phyloP scores from a whole-genome alignment of 2,329 filamentous ascomycete genomes.

The Didymella arachidicola region DNA sequence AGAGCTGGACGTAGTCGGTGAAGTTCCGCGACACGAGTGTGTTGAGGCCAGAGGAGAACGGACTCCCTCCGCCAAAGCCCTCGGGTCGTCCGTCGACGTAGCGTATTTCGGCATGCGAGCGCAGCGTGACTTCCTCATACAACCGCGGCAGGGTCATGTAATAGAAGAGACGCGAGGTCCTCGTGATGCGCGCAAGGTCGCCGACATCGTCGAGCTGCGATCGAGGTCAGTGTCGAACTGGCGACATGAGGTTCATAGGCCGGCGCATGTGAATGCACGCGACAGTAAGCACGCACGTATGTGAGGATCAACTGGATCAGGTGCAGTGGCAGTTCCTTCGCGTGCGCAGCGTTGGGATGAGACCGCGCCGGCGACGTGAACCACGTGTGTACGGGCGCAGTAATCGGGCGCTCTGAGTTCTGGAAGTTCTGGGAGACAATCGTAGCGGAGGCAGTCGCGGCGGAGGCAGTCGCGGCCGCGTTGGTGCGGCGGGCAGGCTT shows the following conservation, averaged over 20 bases:
- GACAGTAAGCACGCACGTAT: constrained; percentile 55
- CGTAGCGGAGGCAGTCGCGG: constrained; percentile 2
- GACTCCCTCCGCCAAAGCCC: constrained; percentile 68
- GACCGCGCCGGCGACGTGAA: constrained; percentile 46
- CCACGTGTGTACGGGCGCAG: constrained; percentile 42
- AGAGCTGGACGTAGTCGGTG: constrained; percentile 60
- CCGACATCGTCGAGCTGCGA: constrained; percentile 63
- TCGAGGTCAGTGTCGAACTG: constrained; percentile 14
- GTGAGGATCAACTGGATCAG: constrained; percentile 65
- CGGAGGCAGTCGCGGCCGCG: constrained; percentile 19
- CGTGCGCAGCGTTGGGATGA: constrained; percentile 39
- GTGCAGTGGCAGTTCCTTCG: constrained; percentile 62
- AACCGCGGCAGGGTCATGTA: constrained; percentile 71
- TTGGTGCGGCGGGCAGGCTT: constrained; percentile 22
- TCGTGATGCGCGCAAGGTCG: constrained; percentile 66
- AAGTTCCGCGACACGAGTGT: constrained; percentile 66
- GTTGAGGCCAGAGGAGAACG: constrained; percentile 69
- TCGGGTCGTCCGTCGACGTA: constrained; percentile 66
- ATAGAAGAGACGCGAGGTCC: constrained; percentile 67
- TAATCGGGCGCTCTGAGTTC: constrained; percentile 29
- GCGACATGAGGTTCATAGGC: neutral
- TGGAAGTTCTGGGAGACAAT: constrained; percentile 12
- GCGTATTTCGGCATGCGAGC: constrained; percentile 65
- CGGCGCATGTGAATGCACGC: neutral
- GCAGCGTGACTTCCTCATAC: constrained; percentile 64